phyloP scores from a whole-genome alignment of 805 yeast genomes.

The Saccharomycopsis capsularis region DNA sequence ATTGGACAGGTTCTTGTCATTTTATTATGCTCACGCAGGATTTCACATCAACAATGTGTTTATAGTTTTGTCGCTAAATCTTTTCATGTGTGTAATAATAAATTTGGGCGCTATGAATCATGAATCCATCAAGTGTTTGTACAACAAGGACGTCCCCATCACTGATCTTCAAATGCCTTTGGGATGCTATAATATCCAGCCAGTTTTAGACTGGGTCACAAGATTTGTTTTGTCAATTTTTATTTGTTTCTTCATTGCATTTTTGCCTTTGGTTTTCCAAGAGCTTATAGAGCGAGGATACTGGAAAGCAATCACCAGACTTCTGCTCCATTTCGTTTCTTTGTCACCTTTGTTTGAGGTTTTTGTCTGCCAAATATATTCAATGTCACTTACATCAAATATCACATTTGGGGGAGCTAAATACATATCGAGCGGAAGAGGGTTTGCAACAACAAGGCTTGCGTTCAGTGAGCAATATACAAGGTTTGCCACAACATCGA shows the following conservation, averaged over 20 bases:
- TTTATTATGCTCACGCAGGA: conserved; percentile 83
- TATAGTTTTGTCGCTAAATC: conserved; percentile 67
- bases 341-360: conserved; percentile 79
- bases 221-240: conserved; percentile 76
- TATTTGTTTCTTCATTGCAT: conserved; percentile 75
- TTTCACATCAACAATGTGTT: conserved; percentile 77
- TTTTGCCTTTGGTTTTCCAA: conserved; percentile 71
- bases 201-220: conserved; percentile 75
- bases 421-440: conserved; percentile 81
- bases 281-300: conserved; percentile 78
- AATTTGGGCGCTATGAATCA: conserved; percentile 69
- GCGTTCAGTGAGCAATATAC: conserved; percentile 69
- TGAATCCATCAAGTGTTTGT: conserved; percentile 62
- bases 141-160: conserved; percentile 57
- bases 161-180: conserved; percentile 57
- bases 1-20: conserved; percentile 71
- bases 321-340: conserved; percentile 60
- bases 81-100: conserved; percentile 62
- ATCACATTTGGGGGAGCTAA: conserved; percentile 81
- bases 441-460: conserved; percentile 75
- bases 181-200: conserved; percentile 68
- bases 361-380: conserved; percentile 72
- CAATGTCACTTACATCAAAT: conserved; percentile 64
- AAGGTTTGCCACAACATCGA: conserved; percentile 74
- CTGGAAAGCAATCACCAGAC: conserved; percentile 66